Evolutionary conservation across 78 protist species (phyloP), one percentile per base, ranked within the genome.

Genomic region (Corallochytrium limacisporum): DNA sequence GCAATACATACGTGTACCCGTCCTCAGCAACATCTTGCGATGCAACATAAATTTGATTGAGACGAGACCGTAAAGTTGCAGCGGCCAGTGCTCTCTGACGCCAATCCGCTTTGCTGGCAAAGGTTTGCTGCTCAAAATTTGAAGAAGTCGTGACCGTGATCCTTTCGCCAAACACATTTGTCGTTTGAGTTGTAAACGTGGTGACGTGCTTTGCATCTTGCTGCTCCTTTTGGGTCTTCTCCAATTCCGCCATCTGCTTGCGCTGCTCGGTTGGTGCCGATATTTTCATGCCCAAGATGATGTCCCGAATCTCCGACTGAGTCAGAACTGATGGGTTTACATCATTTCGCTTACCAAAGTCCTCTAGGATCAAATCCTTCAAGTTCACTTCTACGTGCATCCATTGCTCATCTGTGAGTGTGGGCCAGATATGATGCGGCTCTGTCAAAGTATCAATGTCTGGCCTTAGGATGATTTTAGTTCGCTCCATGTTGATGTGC

Each of bases 261-360:
- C 98, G 82, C 84, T 92, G 95, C 74, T 71, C 74, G 29, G 91
- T 77, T 37, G 99, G 99, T 39, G 99, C 93, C n/a, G 95, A 76
- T 24, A 98, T 94, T 69, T 98, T 98, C 94, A 89, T 88, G 36
- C 99, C 99, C 24, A 98, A 87, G 48, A 98, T 95, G 87, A 98
- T 95, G 74, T 95, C 99, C 24, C 99, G 80, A 53, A 96, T 87
- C 72, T 98, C 99, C 2, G 89, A 65, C 73, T 88, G 97, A 15
- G 99, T 98, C 38, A 98, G 87, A 24, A 98, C 72, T 1, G 86
- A 79, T 4, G 85, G 88, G 65, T 91, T 89, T 62, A 98, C 98
- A 81, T 94, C 91, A 77, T 95, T 92, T 83, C 87, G 91, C 81
- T 85, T 87, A 43, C 96, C 99, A 78, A 90, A 96, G 77, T 98